Evolutionary conservation across 352 stramenopile species (phyloP).

Genomic region (Globisporangium carolinianum): DNA sequence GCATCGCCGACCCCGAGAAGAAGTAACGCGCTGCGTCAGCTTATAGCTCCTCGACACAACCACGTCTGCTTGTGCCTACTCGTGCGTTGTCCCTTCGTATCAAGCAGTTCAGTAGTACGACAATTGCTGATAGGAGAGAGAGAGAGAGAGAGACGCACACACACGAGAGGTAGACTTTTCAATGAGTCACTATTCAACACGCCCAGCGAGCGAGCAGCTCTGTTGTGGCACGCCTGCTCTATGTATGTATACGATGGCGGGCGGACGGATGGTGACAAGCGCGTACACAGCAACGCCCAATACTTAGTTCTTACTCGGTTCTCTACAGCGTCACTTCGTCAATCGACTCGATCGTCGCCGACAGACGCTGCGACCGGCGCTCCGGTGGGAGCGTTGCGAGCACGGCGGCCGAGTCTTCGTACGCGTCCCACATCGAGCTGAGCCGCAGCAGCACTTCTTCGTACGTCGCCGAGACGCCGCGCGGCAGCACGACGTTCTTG

Average conservation of each 20-base stretch:
- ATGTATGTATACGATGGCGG: no score
- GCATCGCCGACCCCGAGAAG: slow-evolving; percentile 76
- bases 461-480: slow-evolving; percentile 44
- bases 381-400: slow-evolving; percentile 41
- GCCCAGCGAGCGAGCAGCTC: no score
- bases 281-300: no score
- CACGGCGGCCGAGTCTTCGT: slow-evolving; percentile 45
- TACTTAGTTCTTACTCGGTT: not conserved
- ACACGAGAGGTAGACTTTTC: not conserved
- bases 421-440: slow-evolving; percentile 76
- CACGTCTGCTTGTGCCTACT: no score
- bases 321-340: slow-evolving; percentile 16
- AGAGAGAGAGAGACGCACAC: not conserved
- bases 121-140: not conserved
- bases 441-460: slow-evolving; percentile 73
- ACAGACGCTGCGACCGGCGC: slow-evolving; percentile 40
- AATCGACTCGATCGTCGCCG: slow-evolving; percentile 14
- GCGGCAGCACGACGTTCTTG: slow-evolving; percentile 68
- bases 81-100: no score
- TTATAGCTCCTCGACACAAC: no score
- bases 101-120: no score
- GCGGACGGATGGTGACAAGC: no score
- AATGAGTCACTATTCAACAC: not conserved
- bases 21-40: slow-evolving; percentile 28
- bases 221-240: no score